Evolutionary conservation across 2,329 filamentous ascomycete species (phyloP), one percentile per base, ranked within the genome.

Genomic region (Bipolaris gigantea): DNA sequence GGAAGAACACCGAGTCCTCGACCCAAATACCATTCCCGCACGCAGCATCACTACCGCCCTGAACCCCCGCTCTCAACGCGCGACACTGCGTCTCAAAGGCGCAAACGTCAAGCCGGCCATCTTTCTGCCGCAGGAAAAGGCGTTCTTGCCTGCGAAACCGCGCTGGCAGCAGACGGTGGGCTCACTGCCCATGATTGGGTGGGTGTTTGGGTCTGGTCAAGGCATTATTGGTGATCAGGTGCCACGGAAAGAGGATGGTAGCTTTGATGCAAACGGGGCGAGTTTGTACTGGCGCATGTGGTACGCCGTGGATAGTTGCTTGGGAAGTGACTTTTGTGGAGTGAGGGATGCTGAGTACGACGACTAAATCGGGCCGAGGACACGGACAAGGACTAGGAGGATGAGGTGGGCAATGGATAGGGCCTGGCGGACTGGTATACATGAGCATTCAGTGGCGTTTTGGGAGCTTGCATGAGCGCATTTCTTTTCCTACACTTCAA

Each of bases 201-300:
- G 69, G 55, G 71, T 79, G 33, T 65, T 81, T 43, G 77, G 78
- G 6, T 73, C 72, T 8, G 75, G 75, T 7, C 76, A 78, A 18
- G 75, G 81, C 64, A 85, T 92, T 73, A 92, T 93, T 65, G 89
- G 89, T 5, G 86, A 85, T 67, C 83, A 88, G 69, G 85, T 93
- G 35, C 90, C 90, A 7, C 81, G 88, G 38, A 87, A 82, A 48
- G 88, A 91, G 48, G 79, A 82, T 39, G 90, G 89, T 53, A 85
- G 85, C 38, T 92, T 96, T 64, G 92, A 97, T 73, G 89, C 86
- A 79, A 83, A 84, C 38, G 79, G 77, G 41, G 84, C 84, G 6
- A 83, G 81, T 59, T 63, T 80, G 50, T 87, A 87, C 61, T 87
- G 85, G 85, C 73, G 78, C 21, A 75, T 85, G 53, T 86, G 83